Evolutionary conservation across 768 basidiomycete genomes (phyloP), one percentile per base, ranked within the genome.

Genomic region (Collybia nuda): DNA sequence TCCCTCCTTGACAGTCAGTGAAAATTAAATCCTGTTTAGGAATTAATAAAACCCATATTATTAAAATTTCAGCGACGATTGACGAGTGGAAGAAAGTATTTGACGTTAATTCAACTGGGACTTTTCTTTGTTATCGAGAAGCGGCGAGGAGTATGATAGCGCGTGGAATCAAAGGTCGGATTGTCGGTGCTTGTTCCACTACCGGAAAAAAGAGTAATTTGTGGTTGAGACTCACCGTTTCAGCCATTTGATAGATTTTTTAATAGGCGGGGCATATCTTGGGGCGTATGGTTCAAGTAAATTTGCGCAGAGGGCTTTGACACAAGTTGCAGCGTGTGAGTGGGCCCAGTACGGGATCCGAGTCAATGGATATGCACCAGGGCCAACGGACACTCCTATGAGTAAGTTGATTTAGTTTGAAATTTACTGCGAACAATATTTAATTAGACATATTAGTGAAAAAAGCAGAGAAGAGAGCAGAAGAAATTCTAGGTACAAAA

Each of bases 351-450:
- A 44, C 26, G 54, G 58, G 6, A 73, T 75, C 28, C 72, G 70
- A 0, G 74, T 72, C 3, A 74, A 75, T 43, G 60, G 68, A 1
- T 74, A 77, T 47, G 68, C 71, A 2, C 75, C 75, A 0, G 69
- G 72, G 32, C 32, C 32, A 4, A 32, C 32, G 32, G 32, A 32
- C 9, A 32, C 32, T 9, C 32, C 32, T 6, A 32, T 32, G 32
- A 11, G 32, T 32, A 32, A 32, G 32, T 32, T 11, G 9, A 11
- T 4, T 3, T 32, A 3, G 12, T 14, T 14, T 32, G 32, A 28
- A 28, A 28, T 28, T 28, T 11, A 32, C 9, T 11, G 7, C 3
- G 12, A 32, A 32, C 14, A 6, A 2, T 11, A 3, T 32, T 14
- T 32, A 11, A 32, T 32, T 32, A 32, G 32, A 11, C 12, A 2